Evolutionary conservation across 306 rosid species (phyloP).

Genomic region (Echinosophora koreensis): DNA sequence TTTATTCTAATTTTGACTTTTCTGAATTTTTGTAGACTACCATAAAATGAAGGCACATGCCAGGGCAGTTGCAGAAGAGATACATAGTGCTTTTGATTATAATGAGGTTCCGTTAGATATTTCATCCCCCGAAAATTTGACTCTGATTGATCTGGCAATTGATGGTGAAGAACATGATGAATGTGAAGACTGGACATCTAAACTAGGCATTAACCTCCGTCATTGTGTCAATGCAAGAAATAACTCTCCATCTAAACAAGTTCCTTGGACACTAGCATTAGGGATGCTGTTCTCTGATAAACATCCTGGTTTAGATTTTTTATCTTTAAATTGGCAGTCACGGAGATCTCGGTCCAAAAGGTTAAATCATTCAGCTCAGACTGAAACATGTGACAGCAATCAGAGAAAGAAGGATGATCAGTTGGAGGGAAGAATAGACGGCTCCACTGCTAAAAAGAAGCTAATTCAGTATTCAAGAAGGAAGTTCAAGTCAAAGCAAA

Average conservation of each 20-base stretch:
- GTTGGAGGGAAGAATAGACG: slow-evolving; percentile 46
- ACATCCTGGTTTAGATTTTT: slow-evolving; percentile 49
- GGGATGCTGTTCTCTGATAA: slow-evolving; percentile 68
- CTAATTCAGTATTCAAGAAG: slow-evolving; percentile 86
- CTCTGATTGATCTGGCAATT: slow-evolving; percentile 86
- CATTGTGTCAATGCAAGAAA: slow-evolving; percentile 79
- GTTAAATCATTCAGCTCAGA: slow-evolving; percentile 45
- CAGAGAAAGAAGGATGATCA: slow-evolving; percentile 61
- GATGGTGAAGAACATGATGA: slow-evolving; percentile 72
- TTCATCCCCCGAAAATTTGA: slow-evolving; percentile 83
- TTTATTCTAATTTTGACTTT: slow-evolving; percentile 31
- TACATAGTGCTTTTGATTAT: slow-evolving; percentile 70
- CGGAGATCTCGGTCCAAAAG: slow-evolving; percentile 82
- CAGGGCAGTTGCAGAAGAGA: slow-evolving; percentile 84
- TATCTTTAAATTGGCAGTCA: slow-evolving; percentile 70
- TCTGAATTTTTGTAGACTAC: slow-evolving; percentile 70
- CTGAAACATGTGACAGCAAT: slow-evolving; percentile 51
- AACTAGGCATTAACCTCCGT: slow-evolving; percentile 82
- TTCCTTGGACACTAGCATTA: slow-evolving; percentile 69
- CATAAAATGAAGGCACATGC: slow-evolving; percentile 94
- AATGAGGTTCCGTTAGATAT: slow-evolving; percentile 74
- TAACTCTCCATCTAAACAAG: slow-evolving; percentile 70
- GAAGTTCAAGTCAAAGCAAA: slow-evolving; percentile 68
- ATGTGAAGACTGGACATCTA: slow-evolving; percentile 92
- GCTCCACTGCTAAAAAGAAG: slow-evolving; percentile 49